Percentiles rank a stretch among this genome's conserved stretches.
Conservation (phyloP, 2,329 filamentous ascomycete species). For the Neurospora crassa region DNA sequence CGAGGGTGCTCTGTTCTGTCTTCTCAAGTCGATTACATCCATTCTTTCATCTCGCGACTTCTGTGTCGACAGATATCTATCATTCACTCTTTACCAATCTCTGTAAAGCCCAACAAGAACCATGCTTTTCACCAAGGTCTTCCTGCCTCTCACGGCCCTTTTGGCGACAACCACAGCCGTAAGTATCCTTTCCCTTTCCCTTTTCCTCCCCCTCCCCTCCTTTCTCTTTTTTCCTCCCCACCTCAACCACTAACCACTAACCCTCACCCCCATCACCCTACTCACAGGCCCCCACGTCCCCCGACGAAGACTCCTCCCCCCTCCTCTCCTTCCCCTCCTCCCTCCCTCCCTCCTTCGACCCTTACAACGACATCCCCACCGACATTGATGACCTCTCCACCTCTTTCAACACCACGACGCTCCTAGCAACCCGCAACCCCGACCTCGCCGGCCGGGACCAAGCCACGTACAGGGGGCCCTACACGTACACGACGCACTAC, state of each 20-base stretch:
- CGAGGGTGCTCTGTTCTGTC: background rate
- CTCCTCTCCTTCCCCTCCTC: background rate
- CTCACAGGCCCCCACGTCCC: background rate
- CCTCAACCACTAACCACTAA: background rate
- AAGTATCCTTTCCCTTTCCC: background rate
- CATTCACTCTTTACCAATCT: background rate
- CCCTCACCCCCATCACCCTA: background rate
- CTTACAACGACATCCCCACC: background rate
- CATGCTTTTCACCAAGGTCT: background rate
- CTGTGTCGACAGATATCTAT: background rate
- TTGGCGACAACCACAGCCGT: background rate
- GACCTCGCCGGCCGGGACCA: background rate
- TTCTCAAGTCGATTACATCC: background rate
- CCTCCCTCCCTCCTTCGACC: background rate
- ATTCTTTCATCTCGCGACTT: background rate
- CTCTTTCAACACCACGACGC: background rate
- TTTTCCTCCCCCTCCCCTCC: background rate
- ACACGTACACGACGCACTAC: background rate
- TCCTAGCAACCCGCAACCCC: background rate
- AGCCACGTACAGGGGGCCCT: background rate
- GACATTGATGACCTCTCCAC: background rate
- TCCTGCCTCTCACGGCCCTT: background rate
- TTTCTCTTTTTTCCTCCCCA: no score
- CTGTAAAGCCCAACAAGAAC: background rate
- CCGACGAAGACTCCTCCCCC: background rate